Percentiles rank a stretch among this genome's conserved stretches.
These are phyloP conservation scores for Thelonectria blattea DNA, from an alignment of 2,329 filamentous ascomycete species.

Conservation along the genomic window DNA sequence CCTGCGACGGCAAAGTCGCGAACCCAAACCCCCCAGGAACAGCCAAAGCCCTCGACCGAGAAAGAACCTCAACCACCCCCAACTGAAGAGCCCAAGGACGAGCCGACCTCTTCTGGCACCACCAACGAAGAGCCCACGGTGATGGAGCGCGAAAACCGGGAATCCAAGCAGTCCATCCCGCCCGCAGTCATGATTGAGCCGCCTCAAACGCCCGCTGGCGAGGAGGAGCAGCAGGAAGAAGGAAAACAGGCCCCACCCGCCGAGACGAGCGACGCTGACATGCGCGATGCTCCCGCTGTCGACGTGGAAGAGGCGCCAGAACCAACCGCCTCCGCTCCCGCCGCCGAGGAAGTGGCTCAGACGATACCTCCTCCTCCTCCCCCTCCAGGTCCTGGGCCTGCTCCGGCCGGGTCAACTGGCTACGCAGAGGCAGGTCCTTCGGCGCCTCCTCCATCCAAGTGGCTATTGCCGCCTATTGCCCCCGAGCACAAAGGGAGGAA, in stretches of 20 bases:
- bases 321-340: slow-evolving; percentile 29
- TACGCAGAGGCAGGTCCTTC: slow-evolving; percentile 50
- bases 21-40: slow-evolving; percentile 59
- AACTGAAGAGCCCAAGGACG: slow-evolving; percentile 49
- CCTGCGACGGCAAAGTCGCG: slow-evolving; percentile 61
- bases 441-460: slow-evolving; percentile 57
- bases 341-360: slow-evolving; percentile 45
- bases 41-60: slow-evolving; percentile 53
- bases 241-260: slow-evolving; percentile 48
- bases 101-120: slow-evolving; percentile 54
- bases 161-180: slow-evolving; percentile 52
- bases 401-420: slow-evolving; percentile 48
- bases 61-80: slow-evolving; percentile 52
- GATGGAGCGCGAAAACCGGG: slow-evolving; percentile 51
- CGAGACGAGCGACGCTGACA: slow-evolving; percentile 68
- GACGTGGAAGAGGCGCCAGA: slow-evolving; percentile 54
- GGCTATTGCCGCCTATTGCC: slow-evolving; percentile 80
- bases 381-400: slow-evolving; percentile 54
- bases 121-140: slow-evolving; percentile 54
- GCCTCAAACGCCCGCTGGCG: slow-evolving; percentile 41
- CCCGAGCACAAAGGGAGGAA: slow-evolving; percentile 86
- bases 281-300: slow-evolving; percentile 66
- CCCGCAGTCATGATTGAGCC: slow-evolving; percentile 52
- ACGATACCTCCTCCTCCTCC: slow-evolving; percentile 48
- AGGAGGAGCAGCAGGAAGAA: slow-evolving; percentile 36